Evolutionary conservation across 2,329 filamentous ascomycete genomes (phyloP), one percentile per base, ranked within the genome.

Genomic region (Diaporthe capsici): DNA sequence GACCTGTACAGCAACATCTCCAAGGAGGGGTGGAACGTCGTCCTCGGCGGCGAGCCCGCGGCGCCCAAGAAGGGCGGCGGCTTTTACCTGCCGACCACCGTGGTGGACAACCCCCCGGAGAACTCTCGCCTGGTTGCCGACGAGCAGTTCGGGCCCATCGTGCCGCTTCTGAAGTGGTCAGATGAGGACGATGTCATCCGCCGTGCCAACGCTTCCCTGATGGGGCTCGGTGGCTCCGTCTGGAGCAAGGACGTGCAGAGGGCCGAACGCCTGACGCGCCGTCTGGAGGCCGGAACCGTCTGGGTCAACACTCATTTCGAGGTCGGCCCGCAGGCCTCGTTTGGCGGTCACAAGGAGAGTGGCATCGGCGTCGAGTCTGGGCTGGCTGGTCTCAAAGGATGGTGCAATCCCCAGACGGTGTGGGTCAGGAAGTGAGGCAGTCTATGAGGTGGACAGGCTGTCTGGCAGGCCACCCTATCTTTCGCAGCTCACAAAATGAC

Each of bases 71-170:
- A 73, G 82, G 3, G 82, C 82, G 82, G 87, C 70, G 91, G 90
- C 3, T 92, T 88, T 82, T 91, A 89, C 78, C 83, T 92, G 76
- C 82, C 86, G 12, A 90, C 91, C 0, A 88, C 89, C n/a, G 89
- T 93, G 74, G 86, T 93, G 73, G 87, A 91, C 74, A 90, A 91
- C 79, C 91, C 91, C 1, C 87, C 89, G 0, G 89, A 92, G 49
- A 82, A 87, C 71, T 89, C 90, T 0, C 84, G 86, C 0, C 88
- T 93, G 44, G 90, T 92, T 0, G 82, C 84, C 2, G 90, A 90
- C 78, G 90, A 91, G 80, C 88, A 86, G 0, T 88, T 89, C 73
- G 87, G 83, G 10, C 77, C 87, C n/a, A 87, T 89, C 76, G 80
- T 89, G 6, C 87, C 87, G 0, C 80, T 86, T 12, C 81, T 86